Base-by-base conservation (phyloP, 1,139 yeast species). In the Candida sanyaensis region DNA sequence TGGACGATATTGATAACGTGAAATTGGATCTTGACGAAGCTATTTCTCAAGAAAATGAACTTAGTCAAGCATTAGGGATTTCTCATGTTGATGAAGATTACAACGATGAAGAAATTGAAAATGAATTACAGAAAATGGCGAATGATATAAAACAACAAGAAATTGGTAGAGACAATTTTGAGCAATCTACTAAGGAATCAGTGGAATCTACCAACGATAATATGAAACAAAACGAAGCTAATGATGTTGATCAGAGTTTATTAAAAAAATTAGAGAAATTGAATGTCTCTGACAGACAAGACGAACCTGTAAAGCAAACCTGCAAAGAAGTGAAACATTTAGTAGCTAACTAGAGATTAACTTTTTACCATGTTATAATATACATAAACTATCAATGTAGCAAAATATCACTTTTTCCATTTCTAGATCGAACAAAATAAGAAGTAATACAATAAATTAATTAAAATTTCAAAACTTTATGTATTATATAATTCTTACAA, bases 21-120 rank as follows among this genome's bases (percentile, higher is more conserved):
- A 65, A 76, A 51, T 64, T 64, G 28, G 78, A 75, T 13, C 55
- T 81, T 4, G 71, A 72, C 24, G 77, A 71, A 6, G 75, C 75
- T 46, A 65, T 72, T 27, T 63, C 57, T 0, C 62, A 62, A 11
- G 58, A 68, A 4, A 67, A 71, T 43, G 66, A 66, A 43, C 62
- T 80, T 5, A 56, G 70, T 4, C 68, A 71, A 3, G 68, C 71
- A 1, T 56, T 81, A 46, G 51, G 54, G 5, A 42, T 46, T 7
- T 55, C 52, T 23, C 52, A 54, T 3, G 62, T 58, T 10, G 41
- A n/a, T 24, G 36, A 13, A 4, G 42, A 28, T 1, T 55, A 48
- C 12, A 68, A 68, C 23, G 65, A 59, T 11, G 40, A 32, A 3
- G 75, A 69, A 5, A 54, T 74, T 26, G 77, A 76, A 12, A 63